These are phyloP conservation scores for Yamadazyma mexicana DNA, from an alignment of 1,139 yeast species.

Conservation along the genomic window DNA sequence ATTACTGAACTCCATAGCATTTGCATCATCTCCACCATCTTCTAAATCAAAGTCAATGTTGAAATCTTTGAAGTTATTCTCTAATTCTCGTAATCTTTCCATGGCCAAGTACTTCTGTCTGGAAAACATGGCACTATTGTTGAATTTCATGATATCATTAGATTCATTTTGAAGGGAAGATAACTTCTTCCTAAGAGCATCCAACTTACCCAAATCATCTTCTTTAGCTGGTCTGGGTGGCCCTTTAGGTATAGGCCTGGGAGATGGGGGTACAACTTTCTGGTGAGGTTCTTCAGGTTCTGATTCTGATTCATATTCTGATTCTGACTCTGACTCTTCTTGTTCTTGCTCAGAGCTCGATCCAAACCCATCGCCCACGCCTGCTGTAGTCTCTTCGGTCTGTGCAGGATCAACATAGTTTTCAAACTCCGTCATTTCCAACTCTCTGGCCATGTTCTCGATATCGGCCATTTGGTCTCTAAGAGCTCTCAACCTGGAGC, in stretches of 20 bases:
- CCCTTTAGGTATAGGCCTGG: slow-evolving; percentile 18
- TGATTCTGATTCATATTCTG: slow-evolving; percentile 13
- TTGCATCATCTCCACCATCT: slow-evolving; percentile 15
- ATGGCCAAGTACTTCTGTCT: slow-evolving; percentile 63
- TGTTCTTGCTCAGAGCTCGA: background rate
- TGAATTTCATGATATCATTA: slow-evolving; percentile 69
- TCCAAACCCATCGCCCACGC: background rate
- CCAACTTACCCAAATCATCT: slow-evolving; percentile 48
- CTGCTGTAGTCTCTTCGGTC: background rate
- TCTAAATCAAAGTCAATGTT: slow-evolving; percentile 51
- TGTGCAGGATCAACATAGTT: slow-evolving; percentile 26
- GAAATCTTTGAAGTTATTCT: slow-evolving; percentile 58
- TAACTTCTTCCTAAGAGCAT: slow-evolving; percentile 56
- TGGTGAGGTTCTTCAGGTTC: slow-evolving; percentile 16
- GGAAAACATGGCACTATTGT: slow-evolving; percentile 57
- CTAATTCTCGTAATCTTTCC: slow-evolving; percentile 66
- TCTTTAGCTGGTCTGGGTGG: slow-evolving; percentile 37
- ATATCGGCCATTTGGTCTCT: slow-evolving; percentile 85
- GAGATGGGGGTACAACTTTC: slow-evolving; percentile 6
- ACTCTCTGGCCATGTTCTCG: slow-evolving; percentile 80
- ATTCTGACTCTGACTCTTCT: slow-evolving; percentile 14
- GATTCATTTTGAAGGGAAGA: slow-evolving; percentile 68
- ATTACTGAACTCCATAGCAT: slow-evolving; percentile 7
- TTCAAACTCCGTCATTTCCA: slow-evolving; percentile 82
- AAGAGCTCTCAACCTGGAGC: slow-evolving; percentile 69